A percentile compares a stretch with the other conserved stretches of the same genome.
These are phyloP conservation scores for Fusarium sp. DNA, from an alignment of 2,329 filamentous ascomycete species.

Conservation along the genomic window DNA sequence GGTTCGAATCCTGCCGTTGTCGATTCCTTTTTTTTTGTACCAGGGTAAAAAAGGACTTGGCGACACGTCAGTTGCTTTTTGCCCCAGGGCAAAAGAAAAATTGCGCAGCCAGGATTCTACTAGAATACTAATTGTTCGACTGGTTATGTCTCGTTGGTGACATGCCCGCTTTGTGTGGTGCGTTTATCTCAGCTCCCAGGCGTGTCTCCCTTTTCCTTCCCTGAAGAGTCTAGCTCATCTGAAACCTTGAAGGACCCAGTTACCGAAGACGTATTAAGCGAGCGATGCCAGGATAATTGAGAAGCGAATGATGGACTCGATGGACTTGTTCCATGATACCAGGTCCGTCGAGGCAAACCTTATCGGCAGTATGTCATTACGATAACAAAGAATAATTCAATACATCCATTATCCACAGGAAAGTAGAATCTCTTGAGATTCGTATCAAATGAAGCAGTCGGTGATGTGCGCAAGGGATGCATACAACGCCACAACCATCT, in stretches of 20 bases:
- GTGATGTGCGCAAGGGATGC: not conserved
- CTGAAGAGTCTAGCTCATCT: not conserved
- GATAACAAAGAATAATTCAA: no score
- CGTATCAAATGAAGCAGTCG: not conserved
- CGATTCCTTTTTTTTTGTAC: not conserved
- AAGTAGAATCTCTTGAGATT: no score
- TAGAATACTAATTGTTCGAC: no score
- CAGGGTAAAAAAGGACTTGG: no score
- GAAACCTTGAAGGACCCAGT: not conserved
- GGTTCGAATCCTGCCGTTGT: slow-evolving; percentile 33
- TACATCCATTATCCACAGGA: no score
- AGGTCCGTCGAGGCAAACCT: not conserved
- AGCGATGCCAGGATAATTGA: no score
- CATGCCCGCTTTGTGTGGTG: not conserved
- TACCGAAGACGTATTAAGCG: not conserved
- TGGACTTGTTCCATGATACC: not conserved
- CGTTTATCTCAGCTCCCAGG: not conserved
- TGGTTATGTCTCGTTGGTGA: no score
- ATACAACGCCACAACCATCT: not conserved
- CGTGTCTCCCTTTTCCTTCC: not conserved
- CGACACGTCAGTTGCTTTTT: no score
- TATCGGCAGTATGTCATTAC: not conserved
- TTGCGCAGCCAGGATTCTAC: no score
- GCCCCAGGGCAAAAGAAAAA: no score
- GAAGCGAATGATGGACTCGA: no score